Evolutionary conservation across 306 rosid species (phyloP).

Genomic region (Malus sylvestris): DNA sequence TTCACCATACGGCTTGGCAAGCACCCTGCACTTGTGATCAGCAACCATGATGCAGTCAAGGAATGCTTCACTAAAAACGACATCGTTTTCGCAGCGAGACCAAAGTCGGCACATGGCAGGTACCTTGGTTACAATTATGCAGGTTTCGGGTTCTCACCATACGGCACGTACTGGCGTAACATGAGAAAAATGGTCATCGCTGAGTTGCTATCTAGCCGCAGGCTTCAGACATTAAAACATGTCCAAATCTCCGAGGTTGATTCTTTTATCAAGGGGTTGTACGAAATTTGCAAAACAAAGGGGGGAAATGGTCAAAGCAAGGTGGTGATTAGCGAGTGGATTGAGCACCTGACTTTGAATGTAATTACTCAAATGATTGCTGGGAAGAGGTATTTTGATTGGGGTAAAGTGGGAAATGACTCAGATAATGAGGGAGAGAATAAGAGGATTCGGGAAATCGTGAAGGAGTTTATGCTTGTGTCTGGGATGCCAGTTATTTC

Average conservation of each 20-base stretch:
- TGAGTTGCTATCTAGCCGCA: slow-evolving; percentile 4
- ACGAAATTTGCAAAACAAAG: no score
- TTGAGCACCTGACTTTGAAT: no score
- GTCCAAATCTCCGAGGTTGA: no score
- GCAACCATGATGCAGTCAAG: slow-evolving; percentile 36
- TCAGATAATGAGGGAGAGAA: slow-evolving; percentile 22
- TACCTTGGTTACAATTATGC: slow-evolving; percentile 36
- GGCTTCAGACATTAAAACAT: slow-evolving; percentile 15
- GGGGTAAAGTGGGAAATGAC: not conserved
- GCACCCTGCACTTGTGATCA: slow-evolving; percentile 31
- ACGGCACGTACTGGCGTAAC: not conserved
- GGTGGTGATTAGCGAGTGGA: no score
- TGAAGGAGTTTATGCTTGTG: slow-evolving; percentile 39
- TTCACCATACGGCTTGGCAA: slow-evolving; percentile 40
- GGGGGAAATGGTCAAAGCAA: no score
- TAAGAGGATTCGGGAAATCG: slow-evolving; percentile 33
- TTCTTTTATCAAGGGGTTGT: no score
- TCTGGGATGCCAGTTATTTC: slow-evolving; percentile 38
- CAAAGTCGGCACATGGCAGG: slow-evolving; percentile 36
- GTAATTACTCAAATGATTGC: no score
- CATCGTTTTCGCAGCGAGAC: slow-evolving; percentile 10
- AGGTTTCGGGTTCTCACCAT: not conserved
- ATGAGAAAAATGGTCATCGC: no score
- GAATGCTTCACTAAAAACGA: no score
- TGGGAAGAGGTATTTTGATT: no score